A percentile compares a stretch with the other conserved stretches of the same genome.
These are phyloP conservation scores for Nakataea oryzae DNA, from an alignment of 2,329 filamentous ascomycete species.

Conservation along the genomic window DNA sequence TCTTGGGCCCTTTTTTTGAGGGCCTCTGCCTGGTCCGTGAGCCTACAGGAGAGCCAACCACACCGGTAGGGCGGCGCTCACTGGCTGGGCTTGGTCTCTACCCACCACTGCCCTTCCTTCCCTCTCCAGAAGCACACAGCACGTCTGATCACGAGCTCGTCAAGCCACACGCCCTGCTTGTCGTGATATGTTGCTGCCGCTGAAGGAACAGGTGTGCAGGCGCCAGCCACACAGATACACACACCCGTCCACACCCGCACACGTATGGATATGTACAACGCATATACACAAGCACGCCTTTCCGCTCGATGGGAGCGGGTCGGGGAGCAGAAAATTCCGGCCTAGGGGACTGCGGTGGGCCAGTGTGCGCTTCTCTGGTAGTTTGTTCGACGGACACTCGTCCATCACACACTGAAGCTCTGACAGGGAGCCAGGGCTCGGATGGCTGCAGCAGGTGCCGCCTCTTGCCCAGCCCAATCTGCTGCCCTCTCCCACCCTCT, in stretches of 20 bases:
- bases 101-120: background rate
- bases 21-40: background rate
- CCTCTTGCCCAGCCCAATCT: background rate
- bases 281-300: background rate
- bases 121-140: background rate
- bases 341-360: background rate
- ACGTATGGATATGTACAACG: no score
- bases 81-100: background rate
- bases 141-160: background rate
- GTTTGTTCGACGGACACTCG: background rate
- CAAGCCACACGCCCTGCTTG: background rate
- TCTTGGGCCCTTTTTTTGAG: background rate
- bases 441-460: conserved; percentile 8
- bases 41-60: background rate
- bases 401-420: background rate
- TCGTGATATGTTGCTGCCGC: background rate
- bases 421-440: conserved; percentile 4
- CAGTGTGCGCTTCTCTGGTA: background rate
- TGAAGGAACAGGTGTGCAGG: background rate
- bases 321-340: background rate
- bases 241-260: no score
- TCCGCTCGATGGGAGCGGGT: background rate
- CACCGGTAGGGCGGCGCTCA: background rate
- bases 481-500: background rate
- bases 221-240: background rate